Percentiles rank a stretch among this genome's conserved stretches.
phyloP scores from a whole-genome alignment of 139 green algal species.

The Chloropicon primus region DNA sequence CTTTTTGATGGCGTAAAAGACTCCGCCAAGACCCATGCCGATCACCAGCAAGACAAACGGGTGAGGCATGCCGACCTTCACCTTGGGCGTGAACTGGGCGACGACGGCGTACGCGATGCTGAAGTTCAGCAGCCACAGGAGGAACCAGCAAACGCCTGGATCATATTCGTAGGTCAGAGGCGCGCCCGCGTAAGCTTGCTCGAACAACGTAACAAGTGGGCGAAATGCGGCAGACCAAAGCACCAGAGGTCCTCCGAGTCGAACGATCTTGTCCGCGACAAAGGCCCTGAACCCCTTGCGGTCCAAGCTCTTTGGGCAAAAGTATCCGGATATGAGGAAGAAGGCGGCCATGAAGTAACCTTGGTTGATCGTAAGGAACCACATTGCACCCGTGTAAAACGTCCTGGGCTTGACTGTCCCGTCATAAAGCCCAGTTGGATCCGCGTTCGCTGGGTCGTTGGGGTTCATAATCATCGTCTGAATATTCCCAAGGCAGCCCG shows the following conservation, averaged over 20 bases:
- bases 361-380: too few relatives aligned
- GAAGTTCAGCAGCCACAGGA: slow-evolving; percentile 9
- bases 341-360: slow-evolving; percentile 6
- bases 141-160: neutral
- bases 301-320: neutral
- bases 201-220: neutral
- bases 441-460: too few relatives aligned
- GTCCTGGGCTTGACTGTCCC: too few relatives aligned
- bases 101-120: slow-evolving; percentile 1
- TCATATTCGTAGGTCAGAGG: neutral
- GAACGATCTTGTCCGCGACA: neutral
- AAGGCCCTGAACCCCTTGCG: neutral
- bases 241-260: neutral
- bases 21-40: neutral
- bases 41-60: neutral
- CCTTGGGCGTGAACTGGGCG: neutral
- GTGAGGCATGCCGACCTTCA: neutral
- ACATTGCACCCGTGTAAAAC: too few relatives aligned
- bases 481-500: too few relatives aligned
- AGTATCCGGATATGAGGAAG: slow-evolving; percentile 10
- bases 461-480: too few relatives aligned
- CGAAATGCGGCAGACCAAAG: neutral
- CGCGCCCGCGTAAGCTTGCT: neutral
- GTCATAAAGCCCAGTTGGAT: too few relatives aligned
- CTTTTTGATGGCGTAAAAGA: neutral